Conservation (phyloP, 495 filamentous ascomycete species). For the Neurospora discreta region DNA sequence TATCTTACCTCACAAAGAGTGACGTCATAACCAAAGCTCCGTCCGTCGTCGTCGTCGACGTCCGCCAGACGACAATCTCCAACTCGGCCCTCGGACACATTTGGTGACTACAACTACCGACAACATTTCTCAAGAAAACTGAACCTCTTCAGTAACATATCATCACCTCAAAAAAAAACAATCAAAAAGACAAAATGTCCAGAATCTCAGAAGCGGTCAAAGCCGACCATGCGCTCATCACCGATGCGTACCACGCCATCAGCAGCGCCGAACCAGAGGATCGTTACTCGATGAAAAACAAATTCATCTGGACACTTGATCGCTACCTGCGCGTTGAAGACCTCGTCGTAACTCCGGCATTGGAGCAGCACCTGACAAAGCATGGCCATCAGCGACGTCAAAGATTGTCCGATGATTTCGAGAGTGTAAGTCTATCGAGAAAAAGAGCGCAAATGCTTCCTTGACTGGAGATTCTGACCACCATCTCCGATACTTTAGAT, state of each 20-base stretch:
- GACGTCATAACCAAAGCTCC: background rate
- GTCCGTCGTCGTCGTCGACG: background rate
- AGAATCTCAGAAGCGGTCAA: constrained; percentile 18
- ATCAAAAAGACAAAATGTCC: constrained; percentile 8
- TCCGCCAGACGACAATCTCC: background rate
- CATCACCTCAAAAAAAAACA: background rate
- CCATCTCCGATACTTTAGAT: constrained; percentile 5
- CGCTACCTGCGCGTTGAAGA: constrained; percentile 20
- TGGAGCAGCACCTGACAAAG: constrained; percentile 12
- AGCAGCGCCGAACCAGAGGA: constrained; percentile 6
- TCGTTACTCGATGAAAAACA: constrained; percentile 2
- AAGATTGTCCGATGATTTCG: constrained; percentile 16
- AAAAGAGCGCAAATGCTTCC: no score
- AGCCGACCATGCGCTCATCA: constrained; percentile 13
- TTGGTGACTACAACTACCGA: background rate
- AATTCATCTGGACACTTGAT: constrained; percentile 18
- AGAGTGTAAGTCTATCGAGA: constrained; percentile 10
- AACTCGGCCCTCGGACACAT: background rate
- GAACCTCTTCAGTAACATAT: background rate
- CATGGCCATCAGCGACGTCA: constrained; percentile 9
- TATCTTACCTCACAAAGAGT: background rate
- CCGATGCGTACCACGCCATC: constrained; percentile 7
- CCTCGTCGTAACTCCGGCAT: constrained; percentile 17
- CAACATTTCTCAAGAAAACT: background rate
- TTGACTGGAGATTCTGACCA: background rate